These are phyloP conservation scores for Lasiodiplodia sp. DNA, from an alignment of 2,329 filamentous ascomycete species.

Conservation along the genomic window DNA sequence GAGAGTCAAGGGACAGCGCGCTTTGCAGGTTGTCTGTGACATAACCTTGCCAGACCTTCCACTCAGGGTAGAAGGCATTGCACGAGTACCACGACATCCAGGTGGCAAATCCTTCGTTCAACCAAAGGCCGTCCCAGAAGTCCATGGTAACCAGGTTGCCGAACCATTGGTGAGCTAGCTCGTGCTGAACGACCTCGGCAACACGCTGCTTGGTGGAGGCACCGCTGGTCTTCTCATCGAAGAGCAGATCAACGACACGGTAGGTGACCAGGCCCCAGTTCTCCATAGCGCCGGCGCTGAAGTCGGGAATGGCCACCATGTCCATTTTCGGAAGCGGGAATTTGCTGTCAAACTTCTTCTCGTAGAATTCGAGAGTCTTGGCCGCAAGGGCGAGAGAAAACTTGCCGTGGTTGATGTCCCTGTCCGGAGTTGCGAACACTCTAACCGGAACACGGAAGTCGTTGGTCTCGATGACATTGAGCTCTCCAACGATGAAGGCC, in stretches of 20 bases:
- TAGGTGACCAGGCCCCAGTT: conserved; percentile 98
- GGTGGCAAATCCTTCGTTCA: conserved; percentile 92
- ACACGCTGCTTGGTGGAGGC: conserved; percentile 91
- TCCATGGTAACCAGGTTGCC: conserved; percentile 98
- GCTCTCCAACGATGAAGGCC: conserved; percentile 91
- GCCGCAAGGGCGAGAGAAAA: conserved; percentile 92
- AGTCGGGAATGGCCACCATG: conserved; percentile 95
- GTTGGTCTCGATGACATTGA: conserved; percentile 92
- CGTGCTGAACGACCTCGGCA: conserved; percentile 95
- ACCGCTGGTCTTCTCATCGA: conserved; percentile 90
- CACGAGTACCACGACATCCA: conserved; percentile 96
- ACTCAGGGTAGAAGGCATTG: conserved; percentile 95
- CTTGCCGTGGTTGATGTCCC: conserved; percentile 86
- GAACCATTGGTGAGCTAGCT: conserved; percentile 98
- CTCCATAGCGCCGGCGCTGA: conserved; percentile 96
- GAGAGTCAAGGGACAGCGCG: conserved; percentile 84
- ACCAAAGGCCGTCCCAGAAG: conserved; percentile 97
- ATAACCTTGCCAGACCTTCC: conserved; percentile 97
- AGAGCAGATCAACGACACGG: conserved; percentile 86
- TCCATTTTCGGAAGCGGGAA: conserved; percentile 95
- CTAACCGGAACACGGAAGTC: conserved; percentile 90
- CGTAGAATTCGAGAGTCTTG: conserved; percentile 90
- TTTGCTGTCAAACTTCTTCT: conserved; percentile 87
- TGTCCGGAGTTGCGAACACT: conserved; percentile 91
- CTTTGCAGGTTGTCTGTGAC: conserved; percentile 92